A percentile compares a stretch with the other conserved stretches of the same genome.
phyloP scores from a whole-genome alignment of 768 basidiomycete species.

The Suillus bovinus region DNA sequence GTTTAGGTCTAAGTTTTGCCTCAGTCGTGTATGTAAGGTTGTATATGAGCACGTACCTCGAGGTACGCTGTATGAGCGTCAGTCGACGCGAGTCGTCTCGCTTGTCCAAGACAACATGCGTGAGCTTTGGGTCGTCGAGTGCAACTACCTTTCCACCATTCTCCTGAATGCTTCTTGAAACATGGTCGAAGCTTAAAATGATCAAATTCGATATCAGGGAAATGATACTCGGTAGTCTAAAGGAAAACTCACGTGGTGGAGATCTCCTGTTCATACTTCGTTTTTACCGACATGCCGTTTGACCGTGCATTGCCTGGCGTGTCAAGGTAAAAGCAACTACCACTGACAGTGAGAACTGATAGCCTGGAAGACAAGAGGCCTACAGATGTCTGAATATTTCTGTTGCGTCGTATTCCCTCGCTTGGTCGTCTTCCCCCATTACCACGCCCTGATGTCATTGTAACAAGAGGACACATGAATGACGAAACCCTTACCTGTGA shows the following conservation, averaged over 20 bases:
- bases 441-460: constrained; percentile 34
- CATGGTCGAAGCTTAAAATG: constrained; percentile 51
- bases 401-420: constrained; percentile 77
- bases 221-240: not conserved
- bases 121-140: constrained; percentile 76
- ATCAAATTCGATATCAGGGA: not conserved
- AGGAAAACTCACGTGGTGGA: constrained; percentile 46
- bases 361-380: constrained; percentile 28
- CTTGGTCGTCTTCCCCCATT: constrained; percentile 75
- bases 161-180: constrained; percentile 52
- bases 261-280: constrained; percentile 54
- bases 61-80: constrained; percentile 69
- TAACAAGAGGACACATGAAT: not conserved
- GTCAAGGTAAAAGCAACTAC: constrained; percentile 88
- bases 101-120: constrained; percentile 85
- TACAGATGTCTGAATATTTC: constrained; percentile 84
- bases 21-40: constrained; percentile 13
- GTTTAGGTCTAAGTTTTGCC: constrained; percentile 61
- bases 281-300: constrained; percentile 60
- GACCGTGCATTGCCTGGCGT: constrained; percentile 68
- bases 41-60: constrained; percentile 50
- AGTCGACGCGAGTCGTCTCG: constrained; percentile 74
- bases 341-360: not conserved
- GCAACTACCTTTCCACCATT: constrained; percentile 76
- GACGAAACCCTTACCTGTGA: constrained; percentile 11